phyloP scores from a whole-genome alignment of 2,329 filamentous ascomycete genomes.

The Sporothrix curviconia region DNA sequence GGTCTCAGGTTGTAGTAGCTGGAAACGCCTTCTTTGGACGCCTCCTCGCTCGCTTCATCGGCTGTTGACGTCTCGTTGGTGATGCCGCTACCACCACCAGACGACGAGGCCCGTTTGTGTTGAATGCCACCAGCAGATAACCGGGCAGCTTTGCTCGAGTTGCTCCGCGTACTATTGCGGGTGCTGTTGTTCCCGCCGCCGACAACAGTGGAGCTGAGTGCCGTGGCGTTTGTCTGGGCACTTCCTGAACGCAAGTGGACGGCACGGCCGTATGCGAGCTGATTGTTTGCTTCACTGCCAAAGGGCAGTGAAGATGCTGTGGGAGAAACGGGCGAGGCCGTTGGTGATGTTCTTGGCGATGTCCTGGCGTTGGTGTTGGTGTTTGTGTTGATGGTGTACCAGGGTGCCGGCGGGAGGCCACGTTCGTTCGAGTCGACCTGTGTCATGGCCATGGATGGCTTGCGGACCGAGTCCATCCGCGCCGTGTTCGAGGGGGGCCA shows the following conservation, averaged over 20 bases:
- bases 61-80: background rate
- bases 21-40: too few species aligned
- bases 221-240: conserved; percentile 7
- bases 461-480: too few species aligned
- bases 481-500: conserved; percentile 11
- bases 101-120: conserved; percentile 13
- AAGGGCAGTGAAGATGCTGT: background rate
- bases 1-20: too few species aligned
- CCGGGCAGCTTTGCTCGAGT: background rate
- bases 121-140: background rate
- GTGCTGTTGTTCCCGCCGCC: conserved; percentile 14
- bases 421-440: conserved; percentile 5
- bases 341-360: background rate
- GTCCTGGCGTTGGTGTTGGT: too few species aligned
- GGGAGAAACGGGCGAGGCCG: conserved; percentile 1
- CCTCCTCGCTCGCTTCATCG: too few species aligned
- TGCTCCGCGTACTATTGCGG: conserved; percentile 15
- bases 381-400: background rate
- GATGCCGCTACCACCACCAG: conserved; percentile 6
- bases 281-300: background rate
- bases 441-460: background rate
- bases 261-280: background rate
- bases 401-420: conserved; percentile 17
- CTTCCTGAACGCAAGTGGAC: conserved; percentile 13
- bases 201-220: conserved; percentile 13